Evolutionary conservation across 495 filamentous ascomycete species (phyloP).

Genomic region (Evansstolkia leycettana): DNA sequence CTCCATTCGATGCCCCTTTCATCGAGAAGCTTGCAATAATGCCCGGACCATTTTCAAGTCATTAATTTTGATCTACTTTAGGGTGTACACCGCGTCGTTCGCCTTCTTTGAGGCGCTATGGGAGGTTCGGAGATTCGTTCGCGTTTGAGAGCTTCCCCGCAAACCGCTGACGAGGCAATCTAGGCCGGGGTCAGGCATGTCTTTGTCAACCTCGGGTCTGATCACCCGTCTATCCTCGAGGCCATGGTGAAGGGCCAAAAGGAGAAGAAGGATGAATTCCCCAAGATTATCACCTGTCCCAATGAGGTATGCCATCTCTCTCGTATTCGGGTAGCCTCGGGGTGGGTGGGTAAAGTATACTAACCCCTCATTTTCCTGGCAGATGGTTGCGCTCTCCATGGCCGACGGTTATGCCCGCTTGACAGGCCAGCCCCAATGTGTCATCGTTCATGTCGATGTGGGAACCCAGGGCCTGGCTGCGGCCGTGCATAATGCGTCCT

Average conservation of each 20-base stretch:
- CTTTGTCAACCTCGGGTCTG: constrained; percentile 93
- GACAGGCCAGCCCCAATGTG: constrained; percentile 75
- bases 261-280: constrained; percentile 55
- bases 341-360: constrained; percentile 2
- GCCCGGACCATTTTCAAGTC: too few relatives aligned
- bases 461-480: constrained; percentile 87
- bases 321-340: background rate
- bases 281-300: constrained; percentile 82
- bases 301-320: constrained; percentile 46
- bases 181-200: constrained; percentile 78
- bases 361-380: constrained; percentile 3
- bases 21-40: too few relatives aligned
- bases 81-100: constrained; percentile 59
- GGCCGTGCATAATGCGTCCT: constrained; percentile 83
- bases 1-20: too few relatives aligned
- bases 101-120: constrained; percentile 94
- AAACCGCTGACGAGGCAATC: constrained; percentile 2
- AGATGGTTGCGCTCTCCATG: constrained; percentile 98
- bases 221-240: constrained; percentile 87
- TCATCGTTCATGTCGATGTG: constrained; percentile 94
- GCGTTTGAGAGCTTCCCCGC: background rate
- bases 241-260: constrained; percentile 86
- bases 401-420: constrained; percentile 88
- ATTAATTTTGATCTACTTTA: constrained; percentile 6
- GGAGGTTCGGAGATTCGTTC: constrained; percentile 35